phyloP scores from a whole-genome alignment of 345 rosid species.

The Kernera saxatilis region DNA sequence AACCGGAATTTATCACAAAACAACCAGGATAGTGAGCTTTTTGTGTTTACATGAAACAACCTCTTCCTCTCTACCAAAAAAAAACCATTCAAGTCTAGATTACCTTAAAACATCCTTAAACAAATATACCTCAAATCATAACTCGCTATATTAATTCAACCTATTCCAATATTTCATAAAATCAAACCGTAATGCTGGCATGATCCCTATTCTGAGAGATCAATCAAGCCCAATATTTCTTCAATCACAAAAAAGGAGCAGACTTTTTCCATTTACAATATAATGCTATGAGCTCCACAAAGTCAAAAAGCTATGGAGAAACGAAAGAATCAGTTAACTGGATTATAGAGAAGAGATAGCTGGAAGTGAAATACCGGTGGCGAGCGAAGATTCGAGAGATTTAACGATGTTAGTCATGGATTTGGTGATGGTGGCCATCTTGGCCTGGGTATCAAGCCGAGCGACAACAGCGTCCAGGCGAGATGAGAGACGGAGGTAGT shows the following conservation, averaged over 20 bases:
- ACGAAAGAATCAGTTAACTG: background rate
- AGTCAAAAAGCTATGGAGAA: background rate
- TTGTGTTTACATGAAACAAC: background rate
- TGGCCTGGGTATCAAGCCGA: slow-evolving; percentile 87
- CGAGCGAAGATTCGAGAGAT: slow-evolving; percentile 83
- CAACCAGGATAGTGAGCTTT: background rate
- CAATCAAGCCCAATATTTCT: background rate
- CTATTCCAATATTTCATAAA: background rate
- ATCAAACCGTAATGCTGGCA: no score
- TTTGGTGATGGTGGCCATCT: slow-evolving; percentile 82
- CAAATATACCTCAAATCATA: background rate
- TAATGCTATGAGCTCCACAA: background rate
- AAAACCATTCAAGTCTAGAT: background rate
- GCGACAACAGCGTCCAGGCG: slow-evolving; percentile 91
- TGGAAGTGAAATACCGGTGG: slow-evolving; percentile 46
- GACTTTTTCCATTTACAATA: background rate
- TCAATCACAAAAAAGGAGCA: background rate
- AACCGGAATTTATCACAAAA: no score
- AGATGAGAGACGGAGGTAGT: slow-evolving; percentile 78
- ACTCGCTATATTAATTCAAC: background rate
- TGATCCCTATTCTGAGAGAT: background rate
- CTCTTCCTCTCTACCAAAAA: background rate
- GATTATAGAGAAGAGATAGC: background rate
- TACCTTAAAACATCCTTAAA: background rate
- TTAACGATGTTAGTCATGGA: slow-evolving; percentile 79